These are phyloP conservation scores for Allomyces macrogynus DNA, from an alignment of 192 early-diverging fungal genomes.

Conservation along the genomic window DNA sequence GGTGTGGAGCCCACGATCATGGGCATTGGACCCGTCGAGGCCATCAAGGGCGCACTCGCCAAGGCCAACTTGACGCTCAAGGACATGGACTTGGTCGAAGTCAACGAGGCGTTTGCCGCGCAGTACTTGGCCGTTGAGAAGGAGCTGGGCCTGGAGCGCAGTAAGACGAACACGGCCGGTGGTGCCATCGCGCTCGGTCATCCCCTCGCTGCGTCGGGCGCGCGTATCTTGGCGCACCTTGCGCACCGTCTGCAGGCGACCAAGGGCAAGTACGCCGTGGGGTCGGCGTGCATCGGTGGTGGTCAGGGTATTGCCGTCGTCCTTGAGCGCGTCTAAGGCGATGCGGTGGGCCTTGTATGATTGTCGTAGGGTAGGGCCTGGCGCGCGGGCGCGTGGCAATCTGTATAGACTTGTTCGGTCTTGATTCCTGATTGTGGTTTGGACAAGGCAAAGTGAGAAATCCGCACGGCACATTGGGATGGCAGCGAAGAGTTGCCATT, in stretches of 20 bases:
- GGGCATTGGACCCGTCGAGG: constrained; percentile 90
- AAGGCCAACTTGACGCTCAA: constrained; percentile 51
- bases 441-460: no score
- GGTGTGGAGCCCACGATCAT: constrained; percentile 87
- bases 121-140: constrained; percentile 77
- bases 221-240: constrained; percentile 80
- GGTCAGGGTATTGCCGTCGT: constrained; percentile 66
- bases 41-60: constrained; percentile 67
- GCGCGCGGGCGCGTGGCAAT: no score
- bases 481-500: no score
- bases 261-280: constrained; percentile 66
- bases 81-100: constrained; percentile 80
- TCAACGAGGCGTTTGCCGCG: constrained; percentile 97
- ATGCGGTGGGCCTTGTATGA: no score
- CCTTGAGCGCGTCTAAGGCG: constrained; percentile 26
- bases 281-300: constrained; percentile 90
- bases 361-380: no score
- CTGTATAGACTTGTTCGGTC: no score
- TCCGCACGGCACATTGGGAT: no score
- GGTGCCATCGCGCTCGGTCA: constrained; percentile 89
- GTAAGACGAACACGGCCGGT: constrained; percentile 66
- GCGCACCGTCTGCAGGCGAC: constrained; percentile 64
- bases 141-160: constrained; percentile 62
- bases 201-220: constrained; percentile 85
- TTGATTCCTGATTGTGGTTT: no score